Evolutionary conservation across 148 eudicot genomes (phyloP).

Genomic region (Vaccinium vitisidaea): DNA sequence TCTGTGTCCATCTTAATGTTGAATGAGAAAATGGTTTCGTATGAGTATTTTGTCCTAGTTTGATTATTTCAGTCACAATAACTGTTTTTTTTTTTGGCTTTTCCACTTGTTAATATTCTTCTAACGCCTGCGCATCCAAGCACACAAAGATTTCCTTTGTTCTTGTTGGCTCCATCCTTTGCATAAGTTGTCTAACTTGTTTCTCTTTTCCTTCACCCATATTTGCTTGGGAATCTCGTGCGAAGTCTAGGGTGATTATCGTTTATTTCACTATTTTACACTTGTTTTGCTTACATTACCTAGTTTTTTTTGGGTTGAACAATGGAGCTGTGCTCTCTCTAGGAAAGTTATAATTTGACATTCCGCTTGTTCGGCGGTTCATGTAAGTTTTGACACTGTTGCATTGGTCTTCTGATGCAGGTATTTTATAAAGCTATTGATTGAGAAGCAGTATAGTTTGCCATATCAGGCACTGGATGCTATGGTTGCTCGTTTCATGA

Average conservation of each 20-base stretch:
- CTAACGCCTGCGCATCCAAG: background rate
- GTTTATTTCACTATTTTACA: background rate
- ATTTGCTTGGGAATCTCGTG: background rate
- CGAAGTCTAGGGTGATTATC: background rate
- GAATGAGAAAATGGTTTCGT: background rate
- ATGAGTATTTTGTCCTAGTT: background rate
- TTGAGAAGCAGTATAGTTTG: conserved; percentile 91
- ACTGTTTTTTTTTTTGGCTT: background rate
- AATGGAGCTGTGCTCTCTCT: background rate
- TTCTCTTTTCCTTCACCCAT: background rate
- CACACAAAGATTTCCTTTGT: background rate
- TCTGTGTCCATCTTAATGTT: background rate
- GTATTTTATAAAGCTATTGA: conserved; percentile 75
- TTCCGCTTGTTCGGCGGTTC: background rate
- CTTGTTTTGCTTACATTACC: background rate
- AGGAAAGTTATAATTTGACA: background rate
- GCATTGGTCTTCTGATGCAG: conserved; percentile 41
- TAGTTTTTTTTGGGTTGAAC: background rate
- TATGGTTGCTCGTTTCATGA: conserved; percentile 83
- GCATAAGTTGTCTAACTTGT: background rate
- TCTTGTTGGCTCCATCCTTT: background rate
- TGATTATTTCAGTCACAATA: background rate
- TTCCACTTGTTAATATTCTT: background rate
- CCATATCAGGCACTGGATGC: conserved; percentile 91
- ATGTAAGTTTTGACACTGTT: background rate